Base-by-base conservation (phyloP, 345 rosid genomes). In the Luvunga scandens region DNA sequence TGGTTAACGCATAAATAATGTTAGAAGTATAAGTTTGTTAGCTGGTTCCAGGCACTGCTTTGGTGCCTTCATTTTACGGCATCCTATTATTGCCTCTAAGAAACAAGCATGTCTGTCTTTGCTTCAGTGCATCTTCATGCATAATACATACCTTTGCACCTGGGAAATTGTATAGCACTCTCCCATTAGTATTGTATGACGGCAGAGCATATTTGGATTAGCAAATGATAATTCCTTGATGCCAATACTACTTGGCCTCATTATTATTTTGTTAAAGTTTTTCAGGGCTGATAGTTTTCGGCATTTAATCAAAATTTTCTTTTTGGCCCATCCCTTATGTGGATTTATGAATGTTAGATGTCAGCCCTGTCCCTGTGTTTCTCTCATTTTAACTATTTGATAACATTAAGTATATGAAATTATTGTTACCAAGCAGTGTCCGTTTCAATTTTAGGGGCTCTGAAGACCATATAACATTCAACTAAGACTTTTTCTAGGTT, bases 401-500 rank as follows among this genome's bases (percentile, higher is more conserved):
- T 61, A 60, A 25, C 25, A 62, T 57, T 60, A 36, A 3, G 16
- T 73, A 31, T 30, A 13, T 27, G 56, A 21, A 30, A 48, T 30
- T 31, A 60, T 48, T 42, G 31, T 68, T 36, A 72, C 13, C 13
- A 63, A 21, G 27, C 57, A 31, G 31, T 30, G 33, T 65, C 64
- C 27, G 76, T 77, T 69, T 69, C 68, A 69, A 24, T 76, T 50
- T 73, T 69, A 68, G 71, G 77, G 73, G 33, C 39, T 45, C 50
- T 30, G 60, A 68, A 76, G 78, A 66, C 73, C 24, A 69, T 66
- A 69, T 86, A 84, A 83, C 72, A 76, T 80, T 78, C 57, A 34
- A 72, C 59, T 83, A 67, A 68, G 65, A 72, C 75, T 79, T 87
- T 86, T 73, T 88, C 77, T 87, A 93, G 99, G 96, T 93, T 83